phyloP scores from a whole-genome alignment of 495 filamentous ascomycete species.

The Cladorrhinum samala region DNA sequence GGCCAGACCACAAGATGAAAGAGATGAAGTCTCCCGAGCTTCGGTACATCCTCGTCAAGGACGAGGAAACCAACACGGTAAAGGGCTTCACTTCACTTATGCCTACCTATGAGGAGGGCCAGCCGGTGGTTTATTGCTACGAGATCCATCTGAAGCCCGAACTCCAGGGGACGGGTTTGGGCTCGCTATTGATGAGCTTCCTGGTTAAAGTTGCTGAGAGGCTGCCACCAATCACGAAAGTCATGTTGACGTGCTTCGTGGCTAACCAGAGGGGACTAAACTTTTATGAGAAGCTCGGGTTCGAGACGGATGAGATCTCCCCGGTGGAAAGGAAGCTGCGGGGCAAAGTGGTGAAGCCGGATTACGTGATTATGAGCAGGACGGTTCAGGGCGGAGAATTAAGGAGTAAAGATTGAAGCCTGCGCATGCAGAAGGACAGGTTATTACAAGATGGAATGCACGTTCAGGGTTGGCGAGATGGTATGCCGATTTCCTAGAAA shows the following conservation, averaged over 20 bases:
- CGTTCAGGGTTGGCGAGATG: no score
- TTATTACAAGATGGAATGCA: no score
- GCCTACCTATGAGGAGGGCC: slow-evolving; percentile 71
- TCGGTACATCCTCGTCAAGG: slow-evolving; percentile 58
- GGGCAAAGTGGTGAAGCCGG: slow-evolving; percentile 54
- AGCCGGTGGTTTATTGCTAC: slow-evolving; percentile 77
- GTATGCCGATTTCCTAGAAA: no score
- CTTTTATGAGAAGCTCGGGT: slow-evolving; percentile 69
- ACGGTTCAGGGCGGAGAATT: slow-evolving; percentile 18
- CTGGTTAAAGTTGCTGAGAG: slow-evolving; percentile 37
- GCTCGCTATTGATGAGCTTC: slow-evolving; percentile 37
- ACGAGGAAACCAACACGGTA: slow-evolving; percentile 23
- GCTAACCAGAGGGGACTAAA: slow-evolving; percentile 52
- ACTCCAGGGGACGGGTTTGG: slow-evolving; percentile 49
- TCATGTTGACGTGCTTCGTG: slow-evolving; percentile 81
- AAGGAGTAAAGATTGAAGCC: background rate
- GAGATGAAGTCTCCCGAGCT: slow-evolving; percentile 74
- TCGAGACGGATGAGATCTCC: slow-evolving; percentile 58
- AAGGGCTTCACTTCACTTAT: slow-evolving; percentile 74
- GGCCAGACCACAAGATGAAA: slow-evolving; percentile 55
- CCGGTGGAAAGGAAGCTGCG: slow-evolving; percentile 56
- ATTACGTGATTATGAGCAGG: slow-evolving; percentile 72
- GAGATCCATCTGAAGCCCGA: slow-evolving; percentile 67
- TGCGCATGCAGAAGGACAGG: no score
- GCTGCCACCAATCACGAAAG: slow-evolving; percentile 54